Evolutionary conservation across 2,329 filamentous ascomycete species (phyloP), one percentile per base, ranked within the genome.

Genomic region (Paracoccidioides brasiliensis): DNA sequence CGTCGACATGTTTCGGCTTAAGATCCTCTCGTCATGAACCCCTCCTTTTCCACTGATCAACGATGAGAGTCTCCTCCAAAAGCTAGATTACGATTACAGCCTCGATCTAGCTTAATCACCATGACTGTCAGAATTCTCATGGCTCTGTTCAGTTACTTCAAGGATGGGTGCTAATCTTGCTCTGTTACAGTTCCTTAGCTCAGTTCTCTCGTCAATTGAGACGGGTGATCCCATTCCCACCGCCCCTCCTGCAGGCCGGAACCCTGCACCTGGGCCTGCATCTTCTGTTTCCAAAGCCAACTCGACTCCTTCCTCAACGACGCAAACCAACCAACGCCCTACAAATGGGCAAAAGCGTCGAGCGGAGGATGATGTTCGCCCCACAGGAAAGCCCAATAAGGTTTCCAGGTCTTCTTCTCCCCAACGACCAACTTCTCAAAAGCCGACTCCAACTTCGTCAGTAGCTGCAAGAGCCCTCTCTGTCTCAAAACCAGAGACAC

Each of bases 151-250:
- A 10, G 10, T 28, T 22, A 22, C 5, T 3, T 42, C 28, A 33
- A 15, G 12, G 37, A 9, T 41, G 5, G 30, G 30, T 4, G 8
- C 42, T 53, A 44, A 53, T 28, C 28, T 0, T 28, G n/a, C 8
- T 6, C 9, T n/a, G 6, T 14, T 32, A n/a, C 57, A 77, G 74
- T 77, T 78, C 60, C 71, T 78, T 56, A 75, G 75, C 62, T 77
- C 76, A 28, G 71, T 78, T 42, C 71, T 78, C 58, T 72, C 74
- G 56, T 77, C 75, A 42, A 74, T 78, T 57, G 73, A 74, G 63
- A 73, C 69, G 58, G 72, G 71, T 52, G 64, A 62, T 33, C 55
- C 61, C 10, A 57, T 65, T 12, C 56, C 61, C 35, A 62, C 61
- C 43, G 61, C 62, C 37, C 56, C 61, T 37, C 55, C 58, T 48